A percentile compares a stretch with the other conserved stretches of the same genome.
These are phyloP conservation scores for Cymbopogon flexuosus DNA, from an alignment of 202 grass and related monocot species.

Conservation along the genomic window DNA sequence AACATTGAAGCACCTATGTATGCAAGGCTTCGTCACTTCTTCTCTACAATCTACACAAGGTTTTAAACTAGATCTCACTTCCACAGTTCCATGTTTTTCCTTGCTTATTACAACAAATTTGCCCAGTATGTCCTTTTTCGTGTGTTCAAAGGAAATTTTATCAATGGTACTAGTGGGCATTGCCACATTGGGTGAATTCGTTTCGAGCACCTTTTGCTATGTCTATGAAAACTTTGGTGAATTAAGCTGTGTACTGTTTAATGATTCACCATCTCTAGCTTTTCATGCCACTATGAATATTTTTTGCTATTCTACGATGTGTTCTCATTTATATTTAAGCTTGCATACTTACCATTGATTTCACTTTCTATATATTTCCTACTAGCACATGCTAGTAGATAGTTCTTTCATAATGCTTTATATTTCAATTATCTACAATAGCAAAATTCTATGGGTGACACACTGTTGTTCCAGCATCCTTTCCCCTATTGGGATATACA, in stretches of 20 bases:
- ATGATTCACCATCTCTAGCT: neutral
- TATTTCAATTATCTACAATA: neutral
- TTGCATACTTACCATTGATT: neutral
- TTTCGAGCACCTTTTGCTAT: neutral
- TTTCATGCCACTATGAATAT: neutral
- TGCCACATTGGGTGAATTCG: neutral
- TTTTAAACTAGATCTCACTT: conserved; percentile 13
- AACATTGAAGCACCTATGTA: conserved; percentile 96
- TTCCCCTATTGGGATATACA: neutral
- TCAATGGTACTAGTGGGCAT: neutral
- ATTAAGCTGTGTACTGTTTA: neutral
- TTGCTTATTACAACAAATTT: neutral
- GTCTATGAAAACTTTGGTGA: conserved; percentile 8
- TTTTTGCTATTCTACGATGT: neutral
- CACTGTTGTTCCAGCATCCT: neutral
- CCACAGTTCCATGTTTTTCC: neutral
- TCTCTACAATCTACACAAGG: conserved; percentile 81
- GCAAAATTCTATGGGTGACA: neutral
- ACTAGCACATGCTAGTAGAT: neutral
- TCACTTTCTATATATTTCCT: neutral
- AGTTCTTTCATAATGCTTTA: neutral
- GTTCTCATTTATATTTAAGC: neutral
- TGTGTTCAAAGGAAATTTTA: neutral
- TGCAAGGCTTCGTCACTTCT: conserved; percentile 77
- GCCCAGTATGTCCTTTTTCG: neutral